Conservation (phyloP, 306 rosid genomes). For the Clitoria ternatea region DNA sequence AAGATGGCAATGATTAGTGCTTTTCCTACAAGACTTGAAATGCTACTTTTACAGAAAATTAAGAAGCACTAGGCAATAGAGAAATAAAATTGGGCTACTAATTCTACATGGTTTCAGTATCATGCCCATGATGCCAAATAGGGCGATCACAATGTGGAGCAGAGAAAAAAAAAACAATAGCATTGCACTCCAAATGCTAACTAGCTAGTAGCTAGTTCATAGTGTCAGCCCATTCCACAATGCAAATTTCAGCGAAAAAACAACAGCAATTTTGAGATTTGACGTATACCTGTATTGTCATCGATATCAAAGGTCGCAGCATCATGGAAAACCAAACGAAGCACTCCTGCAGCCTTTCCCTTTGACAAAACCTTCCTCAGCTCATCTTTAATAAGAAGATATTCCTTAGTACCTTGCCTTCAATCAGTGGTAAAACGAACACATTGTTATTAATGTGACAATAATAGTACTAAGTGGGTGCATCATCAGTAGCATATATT, state of each 20-base stretch:
- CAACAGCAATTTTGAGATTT: not conserved
- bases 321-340: slow-evolving; percentile 90
- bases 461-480: too few species aligned
- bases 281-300: slow-evolving; percentile 54
- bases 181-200: not conserved
- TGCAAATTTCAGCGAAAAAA: not conserved
- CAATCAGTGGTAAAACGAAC: too few species aligned
- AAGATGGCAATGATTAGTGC: not conserved
- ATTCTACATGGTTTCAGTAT: not conserved
- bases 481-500: too few species aligned
- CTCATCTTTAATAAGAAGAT: slow-evolving; percentile 61
- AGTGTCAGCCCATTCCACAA: not conserved
- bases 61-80: not conserved
- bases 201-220: not conserved
- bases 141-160: not conserved
- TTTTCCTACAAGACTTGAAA: not conserved
- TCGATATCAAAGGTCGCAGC: slow-evolving; percentile 79
- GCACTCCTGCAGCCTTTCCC: slow-evolving; percentile 78
- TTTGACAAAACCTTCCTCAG: slow-evolving; percentile 65
- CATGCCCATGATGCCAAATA: not conserved
- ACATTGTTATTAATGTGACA: too few species aligned
- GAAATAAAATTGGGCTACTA: not conserved
- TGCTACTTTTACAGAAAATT: not conserved
- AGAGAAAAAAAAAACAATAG: not conserved
- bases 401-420: slow-evolving; percentile 46